These are phyloP conservation scores for Sphagnurus paluster DNA, from an alignment of 1,284 basidiomycete genomes.

Conservation along the genomic window DNA sequence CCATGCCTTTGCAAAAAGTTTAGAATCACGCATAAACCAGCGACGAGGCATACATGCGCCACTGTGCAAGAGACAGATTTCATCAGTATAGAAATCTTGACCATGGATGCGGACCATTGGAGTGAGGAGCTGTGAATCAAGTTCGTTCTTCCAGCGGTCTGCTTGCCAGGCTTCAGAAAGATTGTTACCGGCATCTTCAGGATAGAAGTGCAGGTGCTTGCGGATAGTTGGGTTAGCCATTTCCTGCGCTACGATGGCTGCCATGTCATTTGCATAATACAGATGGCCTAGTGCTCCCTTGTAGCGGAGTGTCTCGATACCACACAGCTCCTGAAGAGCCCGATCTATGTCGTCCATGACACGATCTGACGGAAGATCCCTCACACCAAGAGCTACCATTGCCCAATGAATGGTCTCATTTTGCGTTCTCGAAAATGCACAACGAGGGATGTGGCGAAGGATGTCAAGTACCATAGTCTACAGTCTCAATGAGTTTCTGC, in stretches of 20 bases:
- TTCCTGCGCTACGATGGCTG: constrained; percentile 12
- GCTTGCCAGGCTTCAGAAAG: constrained; percentile 29
- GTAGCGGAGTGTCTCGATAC: neutral
- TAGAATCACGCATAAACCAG: constrained; percentile 22
- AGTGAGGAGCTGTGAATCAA: constrained; percentile 19
- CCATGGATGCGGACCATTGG: constrained; percentile 24
- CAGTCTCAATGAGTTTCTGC: neutral
- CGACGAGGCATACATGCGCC: constrained; percentile 22
- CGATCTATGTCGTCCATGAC: constrained; percentile 3
- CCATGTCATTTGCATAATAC: constrained; percentile 2
- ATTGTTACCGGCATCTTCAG: constrained; percentile 20
- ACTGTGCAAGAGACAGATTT: constrained; percentile 19
- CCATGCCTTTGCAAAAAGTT: constrained; percentile 17
- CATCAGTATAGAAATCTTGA: constrained; percentile 27
- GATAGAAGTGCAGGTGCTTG: constrained; percentile 25
- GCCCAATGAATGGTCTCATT: constrained; percentile 4
- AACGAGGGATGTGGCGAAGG: constrained; percentile 1
- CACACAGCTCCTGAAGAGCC: neutral
- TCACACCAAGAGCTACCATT: neutral
- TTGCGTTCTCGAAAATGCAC: constrained; percentile 3
- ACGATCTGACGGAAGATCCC: neutral
- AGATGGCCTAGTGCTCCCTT: neutral
- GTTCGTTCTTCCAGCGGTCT: constrained; percentile 25
- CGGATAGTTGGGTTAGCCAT: constrained; percentile 24
- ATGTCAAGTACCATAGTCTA: constrained; percentile 8